Evolutionary conservation across 1,284 basidiomycete genomes (phyloP).

Genomic region (Naganishia sp.): DNA sequence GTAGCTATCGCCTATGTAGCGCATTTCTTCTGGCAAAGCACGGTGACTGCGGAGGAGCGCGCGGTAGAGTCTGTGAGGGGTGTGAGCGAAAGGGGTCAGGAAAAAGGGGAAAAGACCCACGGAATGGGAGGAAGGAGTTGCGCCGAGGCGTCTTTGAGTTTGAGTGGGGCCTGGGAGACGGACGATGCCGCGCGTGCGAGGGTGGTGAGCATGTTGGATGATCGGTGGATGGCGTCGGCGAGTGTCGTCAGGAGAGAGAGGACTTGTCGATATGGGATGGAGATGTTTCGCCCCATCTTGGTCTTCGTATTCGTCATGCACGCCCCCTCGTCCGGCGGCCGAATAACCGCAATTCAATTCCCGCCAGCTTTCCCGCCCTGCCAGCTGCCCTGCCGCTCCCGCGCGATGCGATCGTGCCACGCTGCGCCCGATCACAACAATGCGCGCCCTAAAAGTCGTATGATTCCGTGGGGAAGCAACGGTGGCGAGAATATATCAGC

Average conservation of each 20-base stretch:
- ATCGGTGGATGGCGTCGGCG: not conserved
- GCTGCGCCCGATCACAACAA: slow-evolving; percentile 5
- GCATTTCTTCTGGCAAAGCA: slow-evolving; percentile 73
- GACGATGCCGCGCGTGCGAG: slow-evolving; percentile 64
- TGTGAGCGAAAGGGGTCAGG: not conserved
- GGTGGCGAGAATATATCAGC: slow-evolving; percentile 4
- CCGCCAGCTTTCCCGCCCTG: too few species aligned
- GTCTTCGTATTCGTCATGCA: slow-evolving; percentile 1
- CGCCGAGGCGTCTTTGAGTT: slow-evolving; percentile 66
- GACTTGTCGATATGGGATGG: not conserved
- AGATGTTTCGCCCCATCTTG: not conserved
- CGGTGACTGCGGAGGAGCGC: slow-evolving; percentile 77
- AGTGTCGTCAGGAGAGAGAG: not conserved
- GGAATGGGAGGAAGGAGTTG: slow-evolving; percentile 78
- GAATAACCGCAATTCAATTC: too few species aligned
- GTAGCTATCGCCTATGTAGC: slow-evolving; percentile 81
- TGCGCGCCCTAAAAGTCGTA: slow-evolving; percentile 19
- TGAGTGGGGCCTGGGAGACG: slow-evolving; percentile 64
- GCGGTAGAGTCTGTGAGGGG: slow-evolving; percentile 68
- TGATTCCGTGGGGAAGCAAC: not conserved
- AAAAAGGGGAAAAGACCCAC: slow-evolving; percentile 54
- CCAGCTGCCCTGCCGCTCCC: not conserved
- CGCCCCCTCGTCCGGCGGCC: not conserved
- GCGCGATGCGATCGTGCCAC: not conserved
- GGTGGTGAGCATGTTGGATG: slow-evolving; percentile 58